phyloP scores from a whole-genome alignment of 352 stramenopile species.

The Phytophthora citricola region DNA sequence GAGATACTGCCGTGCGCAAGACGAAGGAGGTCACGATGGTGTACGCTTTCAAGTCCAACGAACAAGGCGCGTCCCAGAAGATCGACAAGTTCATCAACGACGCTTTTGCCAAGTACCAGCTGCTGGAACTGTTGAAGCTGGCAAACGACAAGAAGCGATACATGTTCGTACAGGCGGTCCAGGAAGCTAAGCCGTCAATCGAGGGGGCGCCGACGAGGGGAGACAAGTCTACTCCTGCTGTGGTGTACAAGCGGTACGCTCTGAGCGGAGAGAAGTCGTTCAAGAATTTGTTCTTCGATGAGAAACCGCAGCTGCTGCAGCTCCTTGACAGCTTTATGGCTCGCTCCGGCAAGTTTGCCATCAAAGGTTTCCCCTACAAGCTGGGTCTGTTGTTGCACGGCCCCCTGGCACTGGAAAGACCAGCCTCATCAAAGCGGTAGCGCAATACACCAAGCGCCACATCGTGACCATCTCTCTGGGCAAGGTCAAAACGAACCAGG shows the following conservation, averaged over 20 bases:
- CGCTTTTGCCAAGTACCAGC: conserved; percentile 48
- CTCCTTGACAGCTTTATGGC: conserved; percentile 78
- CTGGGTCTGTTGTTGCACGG: conserved; percentile 85
- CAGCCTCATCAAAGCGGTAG: conserved; percentile 90
- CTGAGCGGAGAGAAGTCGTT: conserved; percentile 90
- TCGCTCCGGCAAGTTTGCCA: conserved; percentile 82
- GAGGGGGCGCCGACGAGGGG: conserved; percentile 6
- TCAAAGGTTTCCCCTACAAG: conserved; percentile 92
- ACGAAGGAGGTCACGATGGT: conserved; percentile 25
- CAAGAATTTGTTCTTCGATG: conserved; percentile 86
- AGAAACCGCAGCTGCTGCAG: conserved; percentile 75
- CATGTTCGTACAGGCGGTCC: conserved; percentile 47
- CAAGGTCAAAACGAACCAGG: conserved; percentile 85
- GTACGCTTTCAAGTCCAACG: conserved; percentile 26
- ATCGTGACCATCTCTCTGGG: conserved; percentile 78
- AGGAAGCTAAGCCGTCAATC: conserved; percentile 9
- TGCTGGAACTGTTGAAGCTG: conserved; percentile 40
- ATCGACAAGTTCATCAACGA: conserved; percentile 51
- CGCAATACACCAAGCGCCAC: conserved; percentile 79
- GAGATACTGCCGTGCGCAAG: conserved; percentile 8
- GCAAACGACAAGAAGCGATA: conserved; percentile 53
- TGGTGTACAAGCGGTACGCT: conserved; percentile 75
- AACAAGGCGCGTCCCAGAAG: conserved; percentile 31
- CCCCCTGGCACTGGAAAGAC: conserved; percentile 92
- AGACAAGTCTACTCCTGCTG: conserved; percentile 6